phyloP scores from a whole-genome alignment of 495 filamentous ascomycete genomes.

The Daldinia childiae region DNA sequence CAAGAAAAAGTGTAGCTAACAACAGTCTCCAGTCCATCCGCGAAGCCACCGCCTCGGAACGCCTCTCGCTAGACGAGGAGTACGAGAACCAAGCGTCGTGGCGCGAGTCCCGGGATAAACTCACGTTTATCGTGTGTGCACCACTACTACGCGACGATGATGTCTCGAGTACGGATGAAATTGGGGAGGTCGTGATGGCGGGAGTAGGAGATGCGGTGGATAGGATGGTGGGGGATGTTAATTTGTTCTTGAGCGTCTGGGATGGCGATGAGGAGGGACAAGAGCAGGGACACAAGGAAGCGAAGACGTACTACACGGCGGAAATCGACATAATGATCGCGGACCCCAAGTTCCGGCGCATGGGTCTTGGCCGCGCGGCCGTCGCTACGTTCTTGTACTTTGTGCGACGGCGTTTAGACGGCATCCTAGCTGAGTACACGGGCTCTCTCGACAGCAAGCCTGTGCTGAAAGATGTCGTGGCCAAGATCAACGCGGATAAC shows the following conservation, averaged over 20 bases:
- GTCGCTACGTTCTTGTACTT: conserved; percentile 76
- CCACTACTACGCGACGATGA: conserved; percentile 27
- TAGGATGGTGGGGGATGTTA: conserved; percentile 85
- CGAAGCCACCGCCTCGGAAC: conserved; percentile 84
- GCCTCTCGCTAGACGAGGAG: conserved; percentile 79
- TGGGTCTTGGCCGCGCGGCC: conserved; percentile 71
- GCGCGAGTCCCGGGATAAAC: conserved; percentile 77
- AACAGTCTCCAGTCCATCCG: conserved; percentile 70
- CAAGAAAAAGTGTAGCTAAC: conserved; percentile 3
- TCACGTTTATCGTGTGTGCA: conserved; percentile 77
- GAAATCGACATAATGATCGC: conserved; percentile 95
- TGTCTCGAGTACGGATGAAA: background rate
- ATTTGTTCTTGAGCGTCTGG: conserved; percentile 74
- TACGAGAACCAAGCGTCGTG: conserved; percentile 85
- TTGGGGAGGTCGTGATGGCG: conserved; percentile 11
- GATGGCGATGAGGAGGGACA: conserved; percentile 50
- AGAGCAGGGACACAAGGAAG: conserved; percentile 21
- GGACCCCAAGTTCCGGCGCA: conserved; percentile 61
- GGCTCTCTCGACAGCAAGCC: background rate
- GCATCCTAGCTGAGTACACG: conserved; percentile 69
- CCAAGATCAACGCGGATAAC: conserved; percentile 57
- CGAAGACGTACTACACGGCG: conserved; percentile 59
- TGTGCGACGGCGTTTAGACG: conserved; percentile 57
- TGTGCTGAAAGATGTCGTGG: conserved; percentile 52
- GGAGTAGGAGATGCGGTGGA: conserved; percentile 60